phyloP scores from a whole-genome alignment of 148 eudicot genomes.

The Cornus kousa region DNA sequence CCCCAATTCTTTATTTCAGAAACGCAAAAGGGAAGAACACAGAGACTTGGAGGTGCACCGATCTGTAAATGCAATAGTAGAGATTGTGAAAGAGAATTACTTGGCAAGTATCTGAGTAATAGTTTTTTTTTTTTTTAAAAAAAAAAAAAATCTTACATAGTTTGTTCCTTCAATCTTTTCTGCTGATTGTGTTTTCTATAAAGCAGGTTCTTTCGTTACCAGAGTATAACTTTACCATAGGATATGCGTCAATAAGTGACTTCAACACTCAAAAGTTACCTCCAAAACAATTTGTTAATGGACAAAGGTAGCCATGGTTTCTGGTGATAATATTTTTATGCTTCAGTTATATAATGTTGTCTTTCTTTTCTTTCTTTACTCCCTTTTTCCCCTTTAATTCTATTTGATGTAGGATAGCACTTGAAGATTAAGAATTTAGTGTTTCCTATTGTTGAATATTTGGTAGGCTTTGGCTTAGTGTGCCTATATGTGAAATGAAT shows the following conservation, averaged over 20 bases:
- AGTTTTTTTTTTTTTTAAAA: background rate
- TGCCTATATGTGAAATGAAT: too few species aligned
- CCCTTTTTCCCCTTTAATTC: background rate
- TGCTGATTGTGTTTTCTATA: slow-evolving; percentile 6
- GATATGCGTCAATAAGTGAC: slow-evolving; percentile 68
- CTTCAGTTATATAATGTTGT: background rate
- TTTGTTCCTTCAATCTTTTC: slow-evolving; percentile 2
- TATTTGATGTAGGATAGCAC: background rate
- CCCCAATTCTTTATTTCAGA: slow-evolving; percentile 29
- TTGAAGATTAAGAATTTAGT: background rate
- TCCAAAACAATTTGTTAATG: slow-evolving; percentile 50
- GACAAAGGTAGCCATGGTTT: slow-evolving; percentile 52
- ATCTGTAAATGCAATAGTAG: slow-evolving; percentile 66
- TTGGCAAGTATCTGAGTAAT: slow-evolving; percentile 43
- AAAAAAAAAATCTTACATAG: background rate
- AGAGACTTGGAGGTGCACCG: slow-evolving; percentile 65
- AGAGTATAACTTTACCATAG: slow-evolving; percentile 54
- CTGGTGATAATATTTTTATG: background rate
- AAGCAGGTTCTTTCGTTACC: slow-evolving; percentile 78
- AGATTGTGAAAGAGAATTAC: slow-evolving; percentile 84
- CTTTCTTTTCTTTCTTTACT: too few species aligned
- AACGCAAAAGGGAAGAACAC: slow-evolving; percentile 61
- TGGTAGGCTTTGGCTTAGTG: background rate
- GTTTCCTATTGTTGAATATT: background rate
- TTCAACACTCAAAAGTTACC: slow-evolving; percentile 80